Conservation (phyloP, 116 monocot species). For the Cymodocea nodosa region DNA sequence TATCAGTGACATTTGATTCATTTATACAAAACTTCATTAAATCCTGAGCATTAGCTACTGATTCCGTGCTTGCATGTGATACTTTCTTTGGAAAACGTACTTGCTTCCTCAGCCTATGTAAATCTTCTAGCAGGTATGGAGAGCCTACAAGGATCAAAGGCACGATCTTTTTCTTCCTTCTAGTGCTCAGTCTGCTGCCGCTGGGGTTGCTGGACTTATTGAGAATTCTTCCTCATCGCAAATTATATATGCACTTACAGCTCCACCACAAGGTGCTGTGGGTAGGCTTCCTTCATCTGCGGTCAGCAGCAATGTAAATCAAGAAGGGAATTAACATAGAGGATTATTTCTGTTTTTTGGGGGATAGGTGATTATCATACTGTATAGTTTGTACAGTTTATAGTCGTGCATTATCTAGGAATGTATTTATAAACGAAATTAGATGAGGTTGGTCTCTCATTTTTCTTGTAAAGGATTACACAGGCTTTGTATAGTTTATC, state of each 20-base stretch:
- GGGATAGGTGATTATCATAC: not conserved
- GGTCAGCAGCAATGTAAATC: constrained; percentile 26
- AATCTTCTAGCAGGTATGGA: constrained; percentile 61
- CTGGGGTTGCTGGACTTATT: constrained; percentile 95
- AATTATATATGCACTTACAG: constrained; percentile 62
- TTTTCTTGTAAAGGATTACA: not conserved
- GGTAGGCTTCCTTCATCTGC: constrained; percentile 42
- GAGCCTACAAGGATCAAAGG: constrained; percentile 96
- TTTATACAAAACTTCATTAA: no score
- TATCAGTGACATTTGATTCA: no score
- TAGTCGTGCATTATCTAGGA: not conserved
- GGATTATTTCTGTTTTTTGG: not conserved
- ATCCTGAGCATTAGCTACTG: no score
- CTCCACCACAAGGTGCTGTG: constrained; percentile 51
- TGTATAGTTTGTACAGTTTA: not conserved
- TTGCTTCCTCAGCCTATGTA: not conserved
- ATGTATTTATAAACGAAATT: not conserved
- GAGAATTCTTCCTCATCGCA: constrained; percentile 75
- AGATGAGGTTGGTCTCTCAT: not conserved
- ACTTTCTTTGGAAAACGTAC: no score
- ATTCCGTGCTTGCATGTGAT: no score
- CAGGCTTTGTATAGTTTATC: not conserved
- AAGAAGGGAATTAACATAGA: constrained; percentile 8
- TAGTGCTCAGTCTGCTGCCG: constrained; percentile 91
- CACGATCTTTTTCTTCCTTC: constrained; percentile 97